A percentile compares a stretch with the other conserved stretches of the same genome.
Evolutionary conservation across 2,329 filamentous ascomycete genomes (phyloP).

Genomic region (Rosellinia necatrix): DNA sequence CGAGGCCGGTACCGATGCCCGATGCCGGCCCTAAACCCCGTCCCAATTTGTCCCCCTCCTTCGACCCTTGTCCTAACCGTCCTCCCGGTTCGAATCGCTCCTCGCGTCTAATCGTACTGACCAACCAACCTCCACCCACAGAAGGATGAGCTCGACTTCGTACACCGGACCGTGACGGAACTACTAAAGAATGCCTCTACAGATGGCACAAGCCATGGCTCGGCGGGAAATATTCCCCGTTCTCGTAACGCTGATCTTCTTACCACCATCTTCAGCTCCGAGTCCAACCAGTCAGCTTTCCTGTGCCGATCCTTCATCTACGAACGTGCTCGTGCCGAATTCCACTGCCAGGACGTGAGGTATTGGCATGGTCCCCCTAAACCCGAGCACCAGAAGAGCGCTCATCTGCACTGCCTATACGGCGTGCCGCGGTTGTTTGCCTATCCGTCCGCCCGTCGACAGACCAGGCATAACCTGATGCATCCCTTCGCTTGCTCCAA

Average conservation of each 20-base stretch:
- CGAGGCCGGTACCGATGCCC: not conserved
- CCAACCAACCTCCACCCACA: conserved; percentile 28
- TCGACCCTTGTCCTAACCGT: too few species aligned
- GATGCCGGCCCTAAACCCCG: not conserved
- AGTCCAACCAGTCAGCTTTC: conserved; percentile 61
- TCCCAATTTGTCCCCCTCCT: too few species aligned
- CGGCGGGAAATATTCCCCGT: conserved; percentile 32
- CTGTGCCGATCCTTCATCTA: conserved; percentile 69
- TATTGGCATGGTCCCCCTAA: conserved; percentile 41
- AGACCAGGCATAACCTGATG: conserved; percentile 43
- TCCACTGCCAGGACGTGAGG: conserved; percentile 6
- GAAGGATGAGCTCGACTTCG: conserved; percentile 53
- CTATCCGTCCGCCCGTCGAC: conserved; percentile 37
- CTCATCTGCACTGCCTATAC: conserved; percentile 71
- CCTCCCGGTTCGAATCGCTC: too few species aligned
- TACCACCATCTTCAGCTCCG: conserved; percentile 48
- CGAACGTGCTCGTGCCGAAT: conserved; percentile 54
- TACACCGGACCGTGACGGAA: conserved; percentile 50
- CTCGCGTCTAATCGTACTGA: too few species aligned
- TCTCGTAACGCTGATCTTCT: conserved; percentile 57
- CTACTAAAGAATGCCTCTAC: conserved; percentile 52
- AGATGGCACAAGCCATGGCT: conserved; percentile 38
- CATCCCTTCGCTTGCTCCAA: conserved; percentile 68
- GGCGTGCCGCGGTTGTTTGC: conserved; percentile 60
- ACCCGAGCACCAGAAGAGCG: conserved; percentile 64